Percentiles rank a stretch among this genome's conserved stretches.
phyloP scores from a whole-genome alignment of 371 early-diverging fungal species.

The Rhizoclosmatium hyalinum region DNA sequence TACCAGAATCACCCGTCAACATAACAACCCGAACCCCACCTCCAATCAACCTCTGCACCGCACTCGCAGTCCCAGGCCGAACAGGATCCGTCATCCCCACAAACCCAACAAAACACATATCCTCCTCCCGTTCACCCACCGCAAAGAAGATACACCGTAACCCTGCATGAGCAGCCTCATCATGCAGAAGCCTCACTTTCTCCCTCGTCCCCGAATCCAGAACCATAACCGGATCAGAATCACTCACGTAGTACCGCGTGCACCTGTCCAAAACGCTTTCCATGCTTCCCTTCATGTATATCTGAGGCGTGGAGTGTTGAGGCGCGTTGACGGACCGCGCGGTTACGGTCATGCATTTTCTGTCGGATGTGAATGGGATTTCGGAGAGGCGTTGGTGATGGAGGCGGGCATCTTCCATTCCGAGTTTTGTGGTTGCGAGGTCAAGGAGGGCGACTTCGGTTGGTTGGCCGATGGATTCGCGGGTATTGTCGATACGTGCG shows the following conservation, averaged over 20 bases:
- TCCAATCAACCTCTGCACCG: conserved; percentile 66
- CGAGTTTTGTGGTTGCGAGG: conserved; percentile 54
- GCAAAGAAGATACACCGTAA: conserved; percentile 90
- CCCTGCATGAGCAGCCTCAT: conserved; percentile 80
- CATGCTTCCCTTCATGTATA: conserved; percentile 79
- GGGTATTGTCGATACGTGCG: conserved; percentile 70
- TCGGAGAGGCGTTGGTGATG: conserved; percentile 66
- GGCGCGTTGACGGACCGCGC: background rate
- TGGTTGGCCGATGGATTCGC: conserved; percentile 77
- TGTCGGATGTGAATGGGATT: conserved; percentile 89
- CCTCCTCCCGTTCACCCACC: conserved; percentile 52
- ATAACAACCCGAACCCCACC: conserved; percentile 82
- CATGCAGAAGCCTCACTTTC: conserved; percentile 24
- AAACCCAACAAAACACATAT: conserved; percentile 77
- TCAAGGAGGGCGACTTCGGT: conserved; percentile 87
- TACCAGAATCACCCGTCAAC: conserved; percentile 91
- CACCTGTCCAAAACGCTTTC: conserved; percentile 77
- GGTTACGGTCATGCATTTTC: conserved; percentile 84
- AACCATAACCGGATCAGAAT: conserved; percentile 34
- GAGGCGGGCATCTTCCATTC: conserved; percentile 52
- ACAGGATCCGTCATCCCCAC: conserved; percentile 89
- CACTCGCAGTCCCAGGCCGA: conserved; percentile 72
- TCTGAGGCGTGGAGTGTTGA: background rate
- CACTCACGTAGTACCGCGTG: conserved; percentile 61
- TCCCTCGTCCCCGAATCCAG: conserved; percentile 33